Evolutionary conservation across 2,329 filamentous ascomycete genomes (phyloP), one percentile per base, ranked within the genome.

Genomic region (Aspergillus melleus): DNA sequence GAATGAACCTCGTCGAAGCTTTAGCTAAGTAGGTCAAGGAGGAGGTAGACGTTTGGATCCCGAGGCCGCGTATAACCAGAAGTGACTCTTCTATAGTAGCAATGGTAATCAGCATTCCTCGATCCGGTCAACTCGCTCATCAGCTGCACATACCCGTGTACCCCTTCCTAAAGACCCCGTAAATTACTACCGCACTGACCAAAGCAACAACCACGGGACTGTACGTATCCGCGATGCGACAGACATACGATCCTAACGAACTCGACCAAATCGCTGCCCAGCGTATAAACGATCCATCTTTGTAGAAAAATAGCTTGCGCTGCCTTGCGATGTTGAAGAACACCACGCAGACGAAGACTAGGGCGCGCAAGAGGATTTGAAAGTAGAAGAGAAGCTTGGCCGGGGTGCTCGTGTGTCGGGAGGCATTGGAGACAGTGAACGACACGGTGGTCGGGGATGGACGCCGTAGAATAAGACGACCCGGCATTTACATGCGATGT

Each of bases 361-460:
- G 3, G 2, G 80, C 63, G 19, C 84, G 80, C 3, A 81, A 59
- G 6, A 82, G 61, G 52, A 84, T 66, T 49, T 79, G 73, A 32
- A 81, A 57, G 61, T 76, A 73, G 65, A 78, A 80, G 6, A 78
- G 65, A 51, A 80, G 59, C 58, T 76, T 79, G 12, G 82, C 77
- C 14, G 80, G 70, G 32, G 83, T 69, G 16, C 79, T 83, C 10
- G 74, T 74, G 39, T 76, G 77, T 12, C 75, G 71, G 12, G 90
- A 86, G 49, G 87, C 86, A 59, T 93, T 97, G 39, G 93, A 95
- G 58, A 97, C 91, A 30, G 90, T 96, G 82, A 94, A 98, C 66
- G 91, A 90, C 73, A 91, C 88, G n/a, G 95, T 96, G 2, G 92
- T 96, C 51, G 91, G 89, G 24, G 95, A 93, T 53, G 91, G 90